phyloP scores from a whole-genome alignment of 768 basidiomycete species.

The Suillus cothurnatus region DNA sequence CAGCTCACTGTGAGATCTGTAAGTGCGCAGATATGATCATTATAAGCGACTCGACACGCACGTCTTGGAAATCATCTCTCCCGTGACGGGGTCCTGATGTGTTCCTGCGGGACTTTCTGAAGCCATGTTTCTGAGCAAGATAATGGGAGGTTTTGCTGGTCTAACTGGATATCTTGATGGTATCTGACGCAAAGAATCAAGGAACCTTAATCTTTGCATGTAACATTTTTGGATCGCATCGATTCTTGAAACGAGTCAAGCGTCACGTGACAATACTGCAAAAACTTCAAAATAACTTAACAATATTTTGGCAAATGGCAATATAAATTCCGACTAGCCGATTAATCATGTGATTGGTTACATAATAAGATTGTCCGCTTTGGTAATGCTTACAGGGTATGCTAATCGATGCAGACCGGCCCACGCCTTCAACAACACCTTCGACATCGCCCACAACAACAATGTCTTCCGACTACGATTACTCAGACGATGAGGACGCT shows the following conservation, averaged over 20 bases:
- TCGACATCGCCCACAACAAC: conserved; percentile 21
- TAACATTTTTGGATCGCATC: conserved; percentile 22
- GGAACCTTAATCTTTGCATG: conserved; percentile 22
- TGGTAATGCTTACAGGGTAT: conserved; percentile 7
- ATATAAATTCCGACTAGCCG: no score
- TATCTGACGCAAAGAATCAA: conserved; percentile 2
- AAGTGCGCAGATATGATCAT: conserved; percentile 26
- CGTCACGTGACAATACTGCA: background rate
- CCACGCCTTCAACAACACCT: conserved; percentile 12
- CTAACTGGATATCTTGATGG: conserved; percentile 9
- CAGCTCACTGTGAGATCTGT: conserved; percentile 65
- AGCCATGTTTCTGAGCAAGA: conserved; percentile 36
- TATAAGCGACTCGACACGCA: conserved; percentile 40
- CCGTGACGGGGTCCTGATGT: conserved; percentile 85
- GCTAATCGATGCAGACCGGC: conserved; percentile 7
- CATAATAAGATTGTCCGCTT: conserved; percentile 3
- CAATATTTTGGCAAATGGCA: no score
- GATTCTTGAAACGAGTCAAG: conserved; percentile 15
- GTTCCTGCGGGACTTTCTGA: conserved; percentile 35
- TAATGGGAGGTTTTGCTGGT: background rate
- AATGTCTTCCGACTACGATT: conserved; percentile 70
- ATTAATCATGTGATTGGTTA: background rate
- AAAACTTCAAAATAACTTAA: background rate
- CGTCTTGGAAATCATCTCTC: conserved; percentile 98
- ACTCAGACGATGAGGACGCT: conserved; percentile 66